A percentile compares a stretch with the other conserved stretches of the same genome.
Conservation (phyloP, 2,329 filamentous ascomycete species). For the Cladosporium austrohemisphaericum region DNA sequence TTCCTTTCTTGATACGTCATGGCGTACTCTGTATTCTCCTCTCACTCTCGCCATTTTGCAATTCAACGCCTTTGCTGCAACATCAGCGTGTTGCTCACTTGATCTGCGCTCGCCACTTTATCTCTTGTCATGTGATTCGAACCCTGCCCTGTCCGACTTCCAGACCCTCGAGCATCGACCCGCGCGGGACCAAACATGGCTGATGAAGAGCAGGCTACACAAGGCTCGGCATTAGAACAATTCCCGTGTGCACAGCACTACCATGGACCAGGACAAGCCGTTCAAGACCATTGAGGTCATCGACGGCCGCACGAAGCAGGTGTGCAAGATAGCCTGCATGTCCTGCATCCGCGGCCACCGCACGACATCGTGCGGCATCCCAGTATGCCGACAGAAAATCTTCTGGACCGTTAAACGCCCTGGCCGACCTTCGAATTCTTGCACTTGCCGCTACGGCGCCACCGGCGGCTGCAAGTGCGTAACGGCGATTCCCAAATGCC, state of each 20-base stretch:
- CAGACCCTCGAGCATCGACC: constrained; percentile 3
- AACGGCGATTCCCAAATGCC: constrained; percentile 30
- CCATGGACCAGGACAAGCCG: constrained; percentile 30
- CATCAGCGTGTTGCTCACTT: background rate
- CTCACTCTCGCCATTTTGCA: constrained; percentile 16
- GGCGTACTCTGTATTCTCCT: constrained; percentile 18
- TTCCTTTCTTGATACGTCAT: constrained; percentile 17
- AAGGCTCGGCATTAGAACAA: constrained; percentile 1
- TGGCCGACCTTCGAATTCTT: constrained; percentile 33
- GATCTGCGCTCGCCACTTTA: background rate
- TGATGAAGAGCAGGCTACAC: constrained; percentile 17
- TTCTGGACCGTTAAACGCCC: constrained; percentile 36
- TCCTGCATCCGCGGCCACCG: constrained; percentile 35
- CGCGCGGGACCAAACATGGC: constrained; percentile 5
- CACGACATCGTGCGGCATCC: constrained; percentile 34
- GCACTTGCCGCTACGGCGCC: constrained; percentile 32
- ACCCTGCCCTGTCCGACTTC: constrained; percentile 1
- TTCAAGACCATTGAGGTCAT: constrained; percentile 36
- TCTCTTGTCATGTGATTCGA: constrained; percentile 14
- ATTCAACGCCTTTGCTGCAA: background rate
- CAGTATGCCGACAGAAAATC: constrained; percentile 33
- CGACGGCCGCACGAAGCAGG: constrained; percentile 30
- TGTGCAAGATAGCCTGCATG: constrained; percentile 36
- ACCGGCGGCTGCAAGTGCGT: constrained; percentile 34
- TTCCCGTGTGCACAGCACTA: background rate